Base-by-base conservation (phyloP, 1,284 basidiomycete species). In the Schizophyllum commune region DNA sequence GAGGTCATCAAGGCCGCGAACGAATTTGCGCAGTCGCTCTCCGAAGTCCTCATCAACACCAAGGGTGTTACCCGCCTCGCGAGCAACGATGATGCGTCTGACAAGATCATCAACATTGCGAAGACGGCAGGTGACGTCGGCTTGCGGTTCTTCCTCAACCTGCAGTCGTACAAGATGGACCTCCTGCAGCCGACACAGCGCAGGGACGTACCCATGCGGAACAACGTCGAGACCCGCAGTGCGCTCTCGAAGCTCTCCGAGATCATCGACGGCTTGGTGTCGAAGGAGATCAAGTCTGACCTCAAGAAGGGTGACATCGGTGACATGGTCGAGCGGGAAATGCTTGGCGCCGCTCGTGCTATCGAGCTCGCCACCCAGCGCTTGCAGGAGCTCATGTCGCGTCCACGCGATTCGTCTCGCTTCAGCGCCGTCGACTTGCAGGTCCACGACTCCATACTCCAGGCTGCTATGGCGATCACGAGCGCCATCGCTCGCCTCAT, bases 1-100 rank as follows among this genome's bases (percentile, higher is more conserved):
- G 94, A 97, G 60, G 97, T 99, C 60, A 99, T 99, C 82, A 98
- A 98, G 77, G 86, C 89, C 55, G 94, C 96, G 63, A 99, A 98
- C 75, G 94, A 97, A 71, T 86, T 98, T 61, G 95, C 96, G 0
- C 97, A 99, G 74, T 88, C 92, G 8, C 79, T 98, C 58, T 83
- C 91, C 4, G 97, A 99, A 65, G 94, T 97, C 52, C 78, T 99
- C 57, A 83, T 91, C 73, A 96, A 92, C 73, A 89, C 92, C 62
- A 99, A 99, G 77, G 97, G 97, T 34, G 90, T 98, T 69, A 97
- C 95, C 4, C 91, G 96, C 52, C 83, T 99, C 57, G 86, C 94
- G 54, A 88, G 89, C 65, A 89, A 91, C 66, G 95, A 98, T 65
- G 95, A 98, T 61, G 92, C 90, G 1, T 87, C 90, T 8, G 96